Conservation (phyloP, 768 basidiomycete species). For the Rhizopogon salebrosus region DNA sequence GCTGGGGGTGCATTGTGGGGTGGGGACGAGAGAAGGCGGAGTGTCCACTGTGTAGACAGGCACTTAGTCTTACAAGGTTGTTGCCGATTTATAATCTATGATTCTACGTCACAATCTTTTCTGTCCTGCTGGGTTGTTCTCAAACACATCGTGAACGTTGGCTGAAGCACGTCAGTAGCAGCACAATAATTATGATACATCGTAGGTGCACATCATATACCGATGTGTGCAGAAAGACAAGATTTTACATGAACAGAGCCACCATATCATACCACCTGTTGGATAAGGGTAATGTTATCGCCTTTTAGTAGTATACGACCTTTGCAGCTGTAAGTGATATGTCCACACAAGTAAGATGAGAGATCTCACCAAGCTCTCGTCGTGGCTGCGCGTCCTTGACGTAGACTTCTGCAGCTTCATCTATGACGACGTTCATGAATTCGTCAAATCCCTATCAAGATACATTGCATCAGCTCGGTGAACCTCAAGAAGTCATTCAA, state of each 20-base stretch:
- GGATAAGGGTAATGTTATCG: slow-evolving; percentile 97
- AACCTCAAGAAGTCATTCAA: slow-evolving; percentile 1
- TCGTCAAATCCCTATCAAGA: slow-evolving; percentile 88
- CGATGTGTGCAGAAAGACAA: slow-evolving; percentile 4
- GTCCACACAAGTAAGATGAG: slow-evolving; percentile 4
- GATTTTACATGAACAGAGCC: slow-evolving; percentile 9
- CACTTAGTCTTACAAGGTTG: slow-evolving; percentile 59
- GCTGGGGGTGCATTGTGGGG: slow-evolving; percentile 84
- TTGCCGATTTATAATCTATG: slow-evolving; percentile 83
- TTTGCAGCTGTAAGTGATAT: slow-evolving; percentile 23
- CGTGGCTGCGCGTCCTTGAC: slow-evolving; percentile 86
- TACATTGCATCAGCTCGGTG: slow-evolving; percentile 17
- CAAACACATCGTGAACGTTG: background rate
- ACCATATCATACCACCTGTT: slow-evolving; percentile 44
- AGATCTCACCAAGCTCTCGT: slow-evolving; percentile 68
- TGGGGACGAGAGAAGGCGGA: slow-evolving; percentile 91
- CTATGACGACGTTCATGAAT: slow-evolving; percentile 97
- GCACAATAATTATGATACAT: slow-evolving; percentile 18
- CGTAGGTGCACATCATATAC: slow-evolving; percentile 5
- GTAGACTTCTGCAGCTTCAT: slow-evolving; percentile 89
- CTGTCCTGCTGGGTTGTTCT: background rate
- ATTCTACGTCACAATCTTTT: slow-evolving; percentile 13
- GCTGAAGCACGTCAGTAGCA: background rate
- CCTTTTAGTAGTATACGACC: slow-evolving; percentile 96
- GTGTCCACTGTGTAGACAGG: slow-evolving; percentile 83